Conservation (phyloP, 2,329 filamentous ascomycete genomes). For the Trichothecium roseum region DNA sequence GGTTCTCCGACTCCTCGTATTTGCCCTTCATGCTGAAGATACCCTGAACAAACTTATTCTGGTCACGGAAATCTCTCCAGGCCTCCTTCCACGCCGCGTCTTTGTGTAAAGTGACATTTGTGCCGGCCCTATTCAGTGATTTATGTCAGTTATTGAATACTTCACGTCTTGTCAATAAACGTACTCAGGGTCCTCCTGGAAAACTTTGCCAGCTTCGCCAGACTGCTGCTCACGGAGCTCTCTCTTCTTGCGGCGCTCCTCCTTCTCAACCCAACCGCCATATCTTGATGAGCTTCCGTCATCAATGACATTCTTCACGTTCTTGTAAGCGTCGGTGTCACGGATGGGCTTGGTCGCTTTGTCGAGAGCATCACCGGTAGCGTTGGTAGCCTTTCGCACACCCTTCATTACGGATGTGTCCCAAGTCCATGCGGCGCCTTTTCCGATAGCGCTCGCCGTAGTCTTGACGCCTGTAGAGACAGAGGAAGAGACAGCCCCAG, state of each 20-base stretch:
- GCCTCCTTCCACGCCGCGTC: slow-evolving; percentile 96
- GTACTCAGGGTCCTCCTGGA: slow-evolving; percentile 82
- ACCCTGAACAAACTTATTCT: slow-evolving; percentile 77
- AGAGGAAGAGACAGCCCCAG: slow-evolving; percentile 69
- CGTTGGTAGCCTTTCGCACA: slow-evolving; percentile 73
- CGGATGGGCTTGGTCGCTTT: slow-evolving; percentile 91
- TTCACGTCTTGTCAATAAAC: slow-evolving; percentile 20
- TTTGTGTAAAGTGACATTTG: slow-evolving; percentile 91
- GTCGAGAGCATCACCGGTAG: slow-evolving; percentile 78
- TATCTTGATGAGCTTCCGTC: slow-evolving; percentile 94
- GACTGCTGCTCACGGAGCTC: slow-evolving; percentile 60
- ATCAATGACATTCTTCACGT: slow-evolving; percentile 91
- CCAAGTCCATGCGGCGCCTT: slow-evolving; percentile 94
- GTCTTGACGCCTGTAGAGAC: slow-evolving; percentile 73
- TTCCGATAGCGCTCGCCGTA: slow-evolving; percentile 78
- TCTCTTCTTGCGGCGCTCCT: slow-evolving; percentile 74
- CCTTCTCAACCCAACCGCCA: slow-evolving; percentile 93
- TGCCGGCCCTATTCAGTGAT: slow-evolving; percentile 66
- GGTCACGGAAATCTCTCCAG: slow-evolving; percentile 93
- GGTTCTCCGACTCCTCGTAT: slow-evolving; percentile 96
- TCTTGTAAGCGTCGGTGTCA: slow-evolving; percentile 89
- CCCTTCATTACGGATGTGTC: slow-evolving; percentile 90
- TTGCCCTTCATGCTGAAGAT: slow-evolving; percentile 76
- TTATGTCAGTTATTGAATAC: slow-evolving; percentile 16
- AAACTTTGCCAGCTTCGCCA: slow-evolving; percentile 42